These are phyloP conservation scores for Chloranthus sessilifolius DNA, from an alignment of 164 flowering plant species.

Conservation along the genomic window DNA sequence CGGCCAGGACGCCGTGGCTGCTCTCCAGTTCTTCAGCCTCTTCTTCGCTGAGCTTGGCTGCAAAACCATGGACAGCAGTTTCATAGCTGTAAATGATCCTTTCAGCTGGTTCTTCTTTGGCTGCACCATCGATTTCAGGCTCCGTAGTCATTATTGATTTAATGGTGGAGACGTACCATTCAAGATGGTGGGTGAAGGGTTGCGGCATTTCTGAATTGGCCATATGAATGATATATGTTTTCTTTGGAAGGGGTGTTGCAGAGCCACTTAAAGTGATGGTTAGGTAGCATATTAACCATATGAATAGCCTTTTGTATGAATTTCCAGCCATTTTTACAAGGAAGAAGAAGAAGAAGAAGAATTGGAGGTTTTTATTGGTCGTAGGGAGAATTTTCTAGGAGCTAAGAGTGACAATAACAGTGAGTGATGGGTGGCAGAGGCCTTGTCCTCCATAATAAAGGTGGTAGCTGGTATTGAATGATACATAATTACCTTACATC, in stretches of 20 bases:
- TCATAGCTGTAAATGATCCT: conserved; percentile 66
- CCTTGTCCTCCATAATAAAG: too few species aligned
- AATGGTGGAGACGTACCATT: conserved; percentile 67
- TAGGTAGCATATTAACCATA: conserved; percentile 1
- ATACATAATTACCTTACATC: too few species aligned
- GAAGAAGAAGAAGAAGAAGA: conserved; percentile 10
- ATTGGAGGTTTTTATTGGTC: too few species aligned
- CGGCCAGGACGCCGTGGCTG: conserved; percentile 49
- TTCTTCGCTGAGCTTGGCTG: conserved; percentile 50
- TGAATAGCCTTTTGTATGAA: conserved; percentile 9
- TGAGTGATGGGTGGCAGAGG: too few species aligned
- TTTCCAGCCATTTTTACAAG: conserved; percentile 6
- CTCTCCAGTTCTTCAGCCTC: conserved; percentile 48
- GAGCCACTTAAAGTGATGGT: not conserved
- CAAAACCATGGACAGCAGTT: conserved; percentile 75
- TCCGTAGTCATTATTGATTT: conserved; percentile 23
- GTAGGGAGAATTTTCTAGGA: too few species aligned
- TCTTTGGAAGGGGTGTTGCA: conserved; percentile 20
- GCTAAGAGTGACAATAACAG: too few species aligned
- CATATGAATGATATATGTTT: conserved; percentile 70
- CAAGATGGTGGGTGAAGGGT: conserved; percentile 38
- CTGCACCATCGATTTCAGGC: conserved; percentile 4
- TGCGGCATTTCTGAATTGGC: conserved; percentile 51
- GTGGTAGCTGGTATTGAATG: too few species aligned
- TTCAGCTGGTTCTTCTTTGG: conserved; percentile 15